Conservation (phyloP, 192 early-diverging fungal genomes). For the Phycomyces blakesleeanus region DNA sequence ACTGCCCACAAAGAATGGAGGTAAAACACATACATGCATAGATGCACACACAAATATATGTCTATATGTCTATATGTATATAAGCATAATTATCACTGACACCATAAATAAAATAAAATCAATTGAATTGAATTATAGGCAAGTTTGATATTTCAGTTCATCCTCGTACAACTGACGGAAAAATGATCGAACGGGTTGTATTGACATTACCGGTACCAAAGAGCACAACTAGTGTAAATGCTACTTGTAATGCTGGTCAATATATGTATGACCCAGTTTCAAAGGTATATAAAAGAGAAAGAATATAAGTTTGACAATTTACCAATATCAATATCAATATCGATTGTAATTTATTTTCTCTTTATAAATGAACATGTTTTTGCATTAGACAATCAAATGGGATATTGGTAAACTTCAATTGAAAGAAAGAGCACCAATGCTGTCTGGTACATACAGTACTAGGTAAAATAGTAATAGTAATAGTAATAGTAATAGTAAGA, state of each 20-base stretch:
- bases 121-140: conserved; percentile 28
- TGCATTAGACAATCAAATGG: conserved; percentile 55
- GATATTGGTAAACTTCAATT: conserved; percentile 60
- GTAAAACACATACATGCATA: conserved; percentile 21
- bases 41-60: neutral
- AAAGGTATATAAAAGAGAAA: conserved; percentile 31
- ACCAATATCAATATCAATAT: no score
- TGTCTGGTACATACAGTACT: conserved; percentile 57
- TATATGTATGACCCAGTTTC: conserved; percentile 70
- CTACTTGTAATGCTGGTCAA: conserved; percentile 60
- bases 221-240: conserved; percentile 52
- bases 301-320: neutral
- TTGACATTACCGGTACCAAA: conserved; percentile 58
- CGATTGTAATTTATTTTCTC: no score
- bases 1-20: conserved; percentile 51
- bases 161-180: conserved; percentile 60
- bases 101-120: neutral
- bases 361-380: no score
- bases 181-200: conserved; percentile 62
- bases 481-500: no score
- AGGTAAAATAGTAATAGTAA: conserved; percentile 24
- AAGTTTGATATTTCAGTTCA: conserved; percentile 69
- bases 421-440: conserved; percentile 51
- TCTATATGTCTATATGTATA: no score
- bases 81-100: no score